Conservation (phyloP, 371 early-diverging fungal species). For the Nosema granulosis region DNA sequence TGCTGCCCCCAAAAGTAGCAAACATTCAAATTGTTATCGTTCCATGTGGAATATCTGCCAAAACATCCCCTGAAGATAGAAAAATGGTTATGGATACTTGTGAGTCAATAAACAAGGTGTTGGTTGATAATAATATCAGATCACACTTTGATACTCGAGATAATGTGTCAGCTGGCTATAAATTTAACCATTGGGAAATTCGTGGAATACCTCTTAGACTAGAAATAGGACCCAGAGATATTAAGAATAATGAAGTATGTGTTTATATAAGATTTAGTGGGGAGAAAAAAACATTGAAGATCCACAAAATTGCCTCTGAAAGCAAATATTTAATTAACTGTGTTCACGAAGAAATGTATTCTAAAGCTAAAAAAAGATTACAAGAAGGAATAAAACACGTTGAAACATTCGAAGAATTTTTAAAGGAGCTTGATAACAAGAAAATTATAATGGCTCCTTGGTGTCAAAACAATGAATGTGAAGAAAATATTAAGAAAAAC, state of each 20-base stretch:
- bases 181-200: slow-evolving; percentile 99
- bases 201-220: slow-evolving; percentile 92
- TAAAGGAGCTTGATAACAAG: slow-evolving; percentile 78
- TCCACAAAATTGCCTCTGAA: slow-evolving; percentile 70
- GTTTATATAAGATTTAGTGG: slow-evolving; percentile 81
- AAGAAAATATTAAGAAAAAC: slow-evolving; percentile 87
- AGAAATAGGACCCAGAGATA: slow-evolving; percentile 93
- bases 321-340: no score
- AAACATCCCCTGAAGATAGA: slow-evolving; percentile 72
- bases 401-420: slow-evolving; percentile 82
- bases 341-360: slow-evolving; percentile 86
- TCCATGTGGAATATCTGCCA: slow-evolving; percentile 87
- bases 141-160: slow-evolving; percentile 81
- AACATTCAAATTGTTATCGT: slow-evolving; percentile 83
- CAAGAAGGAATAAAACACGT: slow-evolving; percentile 75
- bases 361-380: slow-evolving; percentile 75
- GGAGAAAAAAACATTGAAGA: slow-evolving; percentile 70
- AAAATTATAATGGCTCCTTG: slow-evolving; percentile 84
- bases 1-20: slow-evolving; percentile 92
- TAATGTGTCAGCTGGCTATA: slow-evolving; percentile 90
- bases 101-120: slow-evolving; percentile 69
- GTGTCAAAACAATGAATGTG: slow-evolving; percentile 86
- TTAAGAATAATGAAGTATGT: slow-evolving; percentile 75
- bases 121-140: slow-evolving; percentile 76
- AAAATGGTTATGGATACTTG: slow-evolving; percentile 66